Base-by-base conservation (phyloP, 257 asterid genomes). In the Solanum lignicaule region DNA sequence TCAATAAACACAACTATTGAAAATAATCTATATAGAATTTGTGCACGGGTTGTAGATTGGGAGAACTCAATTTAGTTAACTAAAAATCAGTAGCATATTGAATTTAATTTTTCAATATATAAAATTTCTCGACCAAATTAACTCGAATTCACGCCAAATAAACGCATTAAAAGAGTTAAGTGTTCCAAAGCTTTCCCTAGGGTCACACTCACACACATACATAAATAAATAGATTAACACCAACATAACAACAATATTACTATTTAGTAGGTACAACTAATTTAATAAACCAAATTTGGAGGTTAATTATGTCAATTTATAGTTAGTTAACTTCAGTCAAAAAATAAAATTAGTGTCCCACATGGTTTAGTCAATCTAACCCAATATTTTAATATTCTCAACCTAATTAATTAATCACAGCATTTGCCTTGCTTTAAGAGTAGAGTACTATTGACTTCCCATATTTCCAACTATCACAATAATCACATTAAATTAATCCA, bases 381-480 rank as follows among this genome's bases (percentile, higher is more conserved):
- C 48, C 71, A 31, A 62, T 39, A 41, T 20, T 55, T 21, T 55
- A 25, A 32, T 79, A 46, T 46, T 71, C 75, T 43, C 25, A 38
- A 25, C 21, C 74, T 76, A 87, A 79, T 87, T 87, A 87, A 87
- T 27, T 20, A 81, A 52, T 81, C 66, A 18, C 43, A 21, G 36
- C 41, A 88, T 83, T 66, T 87, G 88, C 91, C 89, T 93, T 76
- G 95, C 92, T 91, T 93, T 94, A 88, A 88, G 93, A 87, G 94
- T 92, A 88, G 93, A 87, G 94, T 92, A 89, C 88, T 87, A 84
- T 90, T 92, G 96, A 95, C 94, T 92, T 82, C 75, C 33, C 35
- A 43, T 66, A 65, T 39, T 91, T 85, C 93, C 94, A 89, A 69
- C 82, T 89, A 86, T 87, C 88, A 48, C 55, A 66, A 90, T 29